Evolutionary conservation across 208 protist genomes (phyloP), one percentile per base, ranked within the genome.

Genomic region (Acanthamoeba castellanii): DNA sequence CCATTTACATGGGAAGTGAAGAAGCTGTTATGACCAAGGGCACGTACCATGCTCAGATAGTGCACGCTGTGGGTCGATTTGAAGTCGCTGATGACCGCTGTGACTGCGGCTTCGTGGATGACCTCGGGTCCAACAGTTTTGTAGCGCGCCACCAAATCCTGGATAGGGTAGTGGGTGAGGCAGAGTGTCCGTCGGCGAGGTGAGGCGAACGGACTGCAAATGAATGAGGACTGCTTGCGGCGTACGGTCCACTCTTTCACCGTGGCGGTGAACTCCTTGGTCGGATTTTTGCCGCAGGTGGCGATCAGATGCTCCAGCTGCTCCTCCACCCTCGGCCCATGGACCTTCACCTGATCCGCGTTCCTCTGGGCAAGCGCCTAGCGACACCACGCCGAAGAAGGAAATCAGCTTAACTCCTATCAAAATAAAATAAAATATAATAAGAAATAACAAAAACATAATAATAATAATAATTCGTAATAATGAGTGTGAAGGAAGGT

Each of bases 281-380:
- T 81, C 5, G 72, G 72, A 27, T 81, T 81, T 5, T 81, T 37
- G 32, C 72, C 72, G 42, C 72, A 81, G 16, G n/a, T n/a, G 30
- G 30, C 72, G 42, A 81, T 81, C 7, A 81, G 37, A 11, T 50
- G 14, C 20, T 3, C 8, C 78, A 87, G 50, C 20, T 61, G 78
- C n/a, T 87, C 27, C 78, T 87, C 78, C 78, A 61, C 78, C 27
- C 16, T 87, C 8, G 78, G 78, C 3, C 78, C 78, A 20, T 87
- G 22, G 1, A 30, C 5, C 37, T 61, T 52, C 11, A 87, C 9
- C 27, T 30, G 20, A 0, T 87, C 78, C 9, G 50, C 37, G 27
- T 87, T 87, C 78, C 47, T 87, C 32, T 87, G 78, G 27, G 3
- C 18, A 3, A 87, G 25, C 1, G 9, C 78, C 78, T 87, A 20